phyloP scores from a whole-genome alignment of 2,329 filamentous ascomycete genomes.

The Neofusicoccum sp. region DNA sequence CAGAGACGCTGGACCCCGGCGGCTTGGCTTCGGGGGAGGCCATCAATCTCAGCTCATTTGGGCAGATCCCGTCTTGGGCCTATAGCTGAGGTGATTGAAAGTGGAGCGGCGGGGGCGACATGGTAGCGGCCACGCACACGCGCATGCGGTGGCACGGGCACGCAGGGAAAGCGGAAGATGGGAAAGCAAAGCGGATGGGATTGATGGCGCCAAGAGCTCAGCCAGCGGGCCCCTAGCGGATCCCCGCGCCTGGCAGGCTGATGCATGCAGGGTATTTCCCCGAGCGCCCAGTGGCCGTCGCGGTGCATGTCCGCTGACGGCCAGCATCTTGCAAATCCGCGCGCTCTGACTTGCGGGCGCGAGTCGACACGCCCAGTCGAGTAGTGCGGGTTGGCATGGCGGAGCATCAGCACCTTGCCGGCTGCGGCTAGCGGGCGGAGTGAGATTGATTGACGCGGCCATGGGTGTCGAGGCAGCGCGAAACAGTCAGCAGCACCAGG shows the following conservation, averaged over 20 bases:
- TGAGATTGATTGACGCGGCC: constrained; percentile 13
- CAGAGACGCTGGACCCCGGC: constrained; percentile 3
- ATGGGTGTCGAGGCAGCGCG: constrained; percentile 9
- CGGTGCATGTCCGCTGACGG: constrained; percentile 15
- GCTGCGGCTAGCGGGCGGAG: neutral
- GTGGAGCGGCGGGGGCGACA: constrained; percentile 21
- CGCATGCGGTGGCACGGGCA: constrained; percentile 20
- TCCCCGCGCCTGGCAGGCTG: constrained; percentile 9
- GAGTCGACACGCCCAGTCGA: neutral
- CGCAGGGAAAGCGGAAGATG: constrained; percentile 1
- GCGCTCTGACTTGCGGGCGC: constrained; percentile 15
- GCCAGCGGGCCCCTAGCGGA: constrained; percentile 7
- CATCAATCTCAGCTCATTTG: constrained; percentile 22
- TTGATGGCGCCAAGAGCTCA: constrained; percentile 12
- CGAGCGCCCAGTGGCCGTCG: constrained; percentile 3
- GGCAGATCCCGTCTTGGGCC: constrained; percentile 15
- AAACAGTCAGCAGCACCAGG: constrained; percentile 8
- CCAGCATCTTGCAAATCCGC: constrained; percentile 14
- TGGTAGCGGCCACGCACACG: constrained; percentile 19
- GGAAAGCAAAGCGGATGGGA: constrained; percentile 11
- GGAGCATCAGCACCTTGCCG: neutral
- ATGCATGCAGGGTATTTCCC: constrained; percentile 22
- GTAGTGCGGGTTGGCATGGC: neutral
- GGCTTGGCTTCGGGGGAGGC: constrained; percentile 17
- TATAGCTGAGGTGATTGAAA: constrained; percentile 22